A percentile compares a stretch with the other conserved stretches of the same genome.
Conservation (phyloP, 768 basidiomycete species). For the Pisolithus orientalis region DNA sequence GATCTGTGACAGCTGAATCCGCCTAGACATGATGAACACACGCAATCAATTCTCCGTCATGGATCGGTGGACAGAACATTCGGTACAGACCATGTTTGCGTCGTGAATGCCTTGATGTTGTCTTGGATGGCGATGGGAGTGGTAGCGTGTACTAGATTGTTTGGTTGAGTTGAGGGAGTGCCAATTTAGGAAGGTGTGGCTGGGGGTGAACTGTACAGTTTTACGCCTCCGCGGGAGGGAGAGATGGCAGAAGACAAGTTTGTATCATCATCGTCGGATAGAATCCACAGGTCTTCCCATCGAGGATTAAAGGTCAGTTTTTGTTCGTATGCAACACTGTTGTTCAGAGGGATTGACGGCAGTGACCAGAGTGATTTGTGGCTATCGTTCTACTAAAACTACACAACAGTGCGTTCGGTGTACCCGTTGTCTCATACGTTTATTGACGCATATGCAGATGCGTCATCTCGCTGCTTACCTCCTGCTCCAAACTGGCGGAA, state of each 20-base stretch:
- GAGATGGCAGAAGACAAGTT: constrained; percentile 7
- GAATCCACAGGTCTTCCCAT: constrained; percentile 92
- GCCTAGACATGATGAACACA: constrained; percentile 41
- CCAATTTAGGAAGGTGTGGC: constrained; percentile 32
- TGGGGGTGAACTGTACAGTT: constrained; percentile 63
- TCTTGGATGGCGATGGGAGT: constrained; percentile 17
- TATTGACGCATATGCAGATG: constrained; percentile 45
- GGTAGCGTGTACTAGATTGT: constrained; percentile 3
- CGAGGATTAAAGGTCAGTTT: constrained; percentile 70
- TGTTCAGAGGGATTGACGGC: constrained; percentile 2
- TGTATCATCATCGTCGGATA: constrained; percentile 52
- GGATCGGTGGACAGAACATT: neutral
- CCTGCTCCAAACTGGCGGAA: constrained; percentile 93
- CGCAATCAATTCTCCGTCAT: neutral
- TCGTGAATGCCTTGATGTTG: constrained; percentile 21
- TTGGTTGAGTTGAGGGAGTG: constrained; percentile 21
- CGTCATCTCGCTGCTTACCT: constrained; percentile 94
- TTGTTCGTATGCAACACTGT: neutral
- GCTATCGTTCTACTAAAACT: constrained; percentile 48
- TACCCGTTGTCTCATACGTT: neutral
- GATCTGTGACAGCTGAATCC: constrained; percentile 82
- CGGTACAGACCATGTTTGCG: constrained; percentile 27
- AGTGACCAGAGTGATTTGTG: constrained; percentile 73
- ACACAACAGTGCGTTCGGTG: constrained; percentile 37
- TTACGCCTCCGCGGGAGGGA: constrained; percentile 4